Evolutionary conservation across 176 grass and related monocot species (phyloP).

Genomic region (Lolium perenne): DNA sequence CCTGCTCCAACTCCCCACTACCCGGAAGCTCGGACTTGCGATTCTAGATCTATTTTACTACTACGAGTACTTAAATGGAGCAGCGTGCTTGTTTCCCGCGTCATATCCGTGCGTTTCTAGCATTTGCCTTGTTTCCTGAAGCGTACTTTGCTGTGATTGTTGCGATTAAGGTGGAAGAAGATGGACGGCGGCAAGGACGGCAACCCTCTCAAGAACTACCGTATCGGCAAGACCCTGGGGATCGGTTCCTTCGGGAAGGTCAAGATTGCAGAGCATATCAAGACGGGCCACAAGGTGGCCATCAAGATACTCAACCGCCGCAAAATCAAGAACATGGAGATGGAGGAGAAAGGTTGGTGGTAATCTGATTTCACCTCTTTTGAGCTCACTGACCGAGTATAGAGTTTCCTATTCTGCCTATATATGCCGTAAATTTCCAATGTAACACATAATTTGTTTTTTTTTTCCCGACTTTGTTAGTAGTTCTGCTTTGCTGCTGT

Average conservation of each 20-base stretch:
- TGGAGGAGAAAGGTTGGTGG: conserved; percentile 62
- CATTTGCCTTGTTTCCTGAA: conserved; percentile 25
- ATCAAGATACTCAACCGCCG: conserved; percentile 64
- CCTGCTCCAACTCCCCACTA: not conserved
- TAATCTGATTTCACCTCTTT: not conserved
- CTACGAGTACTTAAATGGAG: not conserved
- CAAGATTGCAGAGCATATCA: conserved; percentile 64
- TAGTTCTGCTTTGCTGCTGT: too few relatives aligned
- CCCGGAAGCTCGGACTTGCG: not conserved
- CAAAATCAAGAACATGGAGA: conserved; percentile 64
- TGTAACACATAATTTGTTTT: too few relatives aligned
- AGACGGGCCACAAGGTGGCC: conserved; percentile 61
- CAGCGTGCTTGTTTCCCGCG: not conserved
- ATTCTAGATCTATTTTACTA: conserved; percentile 37
- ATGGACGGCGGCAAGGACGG: conserved; percentile 59
- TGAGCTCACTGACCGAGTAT: not conserved
- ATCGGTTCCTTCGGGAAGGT: conserved; percentile 67
- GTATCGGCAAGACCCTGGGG: conserved; percentile 60
- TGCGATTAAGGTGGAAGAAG: conserved; percentile 34
- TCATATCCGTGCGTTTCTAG: not conserved
- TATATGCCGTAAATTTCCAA: not conserved
- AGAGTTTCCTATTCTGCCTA: not conserved
- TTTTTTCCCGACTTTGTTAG: too few relatives aligned
- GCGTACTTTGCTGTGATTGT: not conserved
- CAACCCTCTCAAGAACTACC: conserved; percentile 51